phyloP scores from a whole-genome alignment of 768 basidiomycete species.

The Gymnopilus junonius region DNA sequence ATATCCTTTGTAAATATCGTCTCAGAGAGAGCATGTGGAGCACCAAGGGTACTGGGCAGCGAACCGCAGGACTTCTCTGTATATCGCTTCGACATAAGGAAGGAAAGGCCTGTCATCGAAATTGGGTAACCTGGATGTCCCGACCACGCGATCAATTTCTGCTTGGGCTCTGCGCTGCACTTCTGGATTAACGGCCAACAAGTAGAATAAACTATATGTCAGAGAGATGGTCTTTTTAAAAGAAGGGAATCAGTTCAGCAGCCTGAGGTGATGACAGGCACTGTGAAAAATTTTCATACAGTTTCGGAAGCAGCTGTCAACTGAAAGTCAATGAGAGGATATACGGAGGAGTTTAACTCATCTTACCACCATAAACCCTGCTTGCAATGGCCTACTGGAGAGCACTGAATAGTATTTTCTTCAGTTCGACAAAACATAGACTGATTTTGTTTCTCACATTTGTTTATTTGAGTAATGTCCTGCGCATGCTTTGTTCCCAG shows the following conservation, averaged over 20 bases:
- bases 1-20: conserved; percentile 27
- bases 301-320: conserved; percentile 23
- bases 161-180: conserved; percentile 33
- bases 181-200: conserved; percentile 32
- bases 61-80: conserved; percentile 14
- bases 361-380: no score
- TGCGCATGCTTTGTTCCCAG: no score
- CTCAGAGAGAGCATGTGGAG: conserved; percentile 26
- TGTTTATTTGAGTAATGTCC: no score
- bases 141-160: conserved; percentile 37
- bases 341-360: no score
- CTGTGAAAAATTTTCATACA: background rate
- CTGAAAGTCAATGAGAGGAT: no score
- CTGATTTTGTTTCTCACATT: no score
- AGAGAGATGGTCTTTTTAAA: conserved; percentile 18
- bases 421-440: no score
- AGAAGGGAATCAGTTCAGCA: background rate
- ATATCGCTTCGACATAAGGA: conserved; percentile 27
- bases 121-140: conserved; percentile 28
- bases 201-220: conserved; percentile 31
- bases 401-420: no score
- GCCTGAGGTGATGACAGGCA: background rate
- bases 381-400: no score
- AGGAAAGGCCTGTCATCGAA: conserved; percentile 28
- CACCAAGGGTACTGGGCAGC: conserved; percentile 12